Evolutionary conservation across 2,329 filamentous ascomycete genomes (phyloP).

Genomic region (Penicillium decumbens): DNA sequence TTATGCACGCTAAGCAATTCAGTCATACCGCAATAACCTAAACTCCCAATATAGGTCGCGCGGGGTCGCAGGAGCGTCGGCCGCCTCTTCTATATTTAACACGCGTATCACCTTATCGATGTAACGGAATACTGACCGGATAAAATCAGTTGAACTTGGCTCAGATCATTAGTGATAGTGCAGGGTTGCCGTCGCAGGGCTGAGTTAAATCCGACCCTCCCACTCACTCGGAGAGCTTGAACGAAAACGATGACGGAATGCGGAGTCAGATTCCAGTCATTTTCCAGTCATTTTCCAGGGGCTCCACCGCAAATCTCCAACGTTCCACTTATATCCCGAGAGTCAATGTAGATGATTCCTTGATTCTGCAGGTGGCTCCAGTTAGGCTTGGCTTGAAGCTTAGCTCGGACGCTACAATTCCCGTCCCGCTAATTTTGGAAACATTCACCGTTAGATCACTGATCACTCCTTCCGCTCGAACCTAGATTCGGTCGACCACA

Average conservation of each 20-base stretch:
- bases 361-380: neutral
- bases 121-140: too few relatives aligned
- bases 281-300: neutral
- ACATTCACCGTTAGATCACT: neutral
- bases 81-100: slow-evolving; percentile 2
- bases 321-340: neutral
- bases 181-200: neutral
- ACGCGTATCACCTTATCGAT: neutral
- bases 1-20: neutral
- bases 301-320: neutral
- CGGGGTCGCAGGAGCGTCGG: neutral
- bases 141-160: too few relatives aligned
- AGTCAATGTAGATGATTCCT: neutral
- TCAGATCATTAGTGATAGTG: too few relatives aligned
- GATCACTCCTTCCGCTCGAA: neutral
- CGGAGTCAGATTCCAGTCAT: neutral
- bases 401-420: neutral
- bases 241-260: neutral
- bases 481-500: too few relatives aligned
- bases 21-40: neutral
- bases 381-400: neutral
- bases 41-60: neutral
- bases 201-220: slow-evolving; percentile 2
- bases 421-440: neutral
- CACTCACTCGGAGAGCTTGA: slow-evolving; percentile 4